Conservation (phyloP, 257 asterid species). For the Nicotiana benthamiana region DNA sequence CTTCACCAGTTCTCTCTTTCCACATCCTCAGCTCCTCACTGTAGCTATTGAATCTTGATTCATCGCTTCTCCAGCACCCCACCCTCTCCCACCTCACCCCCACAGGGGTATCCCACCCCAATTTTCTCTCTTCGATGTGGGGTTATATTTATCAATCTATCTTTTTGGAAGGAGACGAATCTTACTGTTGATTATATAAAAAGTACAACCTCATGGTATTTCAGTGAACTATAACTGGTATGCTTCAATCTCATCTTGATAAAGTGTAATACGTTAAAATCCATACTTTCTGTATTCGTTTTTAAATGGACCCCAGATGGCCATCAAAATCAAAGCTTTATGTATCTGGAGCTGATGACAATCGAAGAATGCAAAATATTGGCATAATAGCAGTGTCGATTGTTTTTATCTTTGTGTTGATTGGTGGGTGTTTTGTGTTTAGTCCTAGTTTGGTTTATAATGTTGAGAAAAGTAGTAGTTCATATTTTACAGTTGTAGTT, state of each 20-base stretch:
- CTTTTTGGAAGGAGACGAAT: not conserved
- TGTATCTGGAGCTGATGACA: slow-evolving; percentile 12
- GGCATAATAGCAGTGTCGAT: slow-evolving; percentile 18
- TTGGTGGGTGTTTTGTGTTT: slow-evolving; percentile 23
- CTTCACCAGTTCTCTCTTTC: not conserved
- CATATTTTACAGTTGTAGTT: slow-evolving; percentile 58
- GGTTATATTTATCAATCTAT: not conserved
- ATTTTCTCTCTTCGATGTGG: not conserved
- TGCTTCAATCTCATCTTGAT: not conserved
- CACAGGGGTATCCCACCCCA: not conserved
- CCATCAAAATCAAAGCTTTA: slow-evolving; percentile 60
- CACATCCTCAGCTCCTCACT: not conserved
- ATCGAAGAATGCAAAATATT: slow-evolving; percentile 26
- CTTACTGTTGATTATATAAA: not conserved
- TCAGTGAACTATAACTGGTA: not conserved
- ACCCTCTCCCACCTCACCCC: not conserved
- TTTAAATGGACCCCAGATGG: slow-evolving; percentile 54
- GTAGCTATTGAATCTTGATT: not conserved
- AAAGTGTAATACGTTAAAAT: no score
- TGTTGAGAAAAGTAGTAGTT: slow-evolving; percentile 9
- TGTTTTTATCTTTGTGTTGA: slow-evolving; percentile 25
- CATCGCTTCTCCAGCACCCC: not conserved
- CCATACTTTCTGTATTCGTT: slow-evolving; percentile 6
- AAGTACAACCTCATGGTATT: not conserved
- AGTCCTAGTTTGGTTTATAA: slow-evolving; percentile 10